Conservation (phyloP, 805 yeast genomes). For the Saccharomycopsis fodiens region DNA sequence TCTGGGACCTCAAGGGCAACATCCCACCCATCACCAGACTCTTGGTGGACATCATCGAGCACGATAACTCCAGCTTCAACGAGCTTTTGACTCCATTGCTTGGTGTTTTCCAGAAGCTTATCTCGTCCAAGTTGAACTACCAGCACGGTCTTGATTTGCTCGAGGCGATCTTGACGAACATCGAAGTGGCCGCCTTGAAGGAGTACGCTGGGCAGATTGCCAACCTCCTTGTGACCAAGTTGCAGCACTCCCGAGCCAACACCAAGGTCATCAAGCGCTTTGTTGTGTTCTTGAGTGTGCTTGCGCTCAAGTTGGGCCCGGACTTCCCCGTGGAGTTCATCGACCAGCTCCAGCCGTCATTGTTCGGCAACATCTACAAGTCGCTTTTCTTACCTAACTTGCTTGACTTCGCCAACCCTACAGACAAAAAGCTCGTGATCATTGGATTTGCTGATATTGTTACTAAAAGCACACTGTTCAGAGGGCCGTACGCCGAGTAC, state of each 20-base stretch:
- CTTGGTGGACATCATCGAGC: constrained; percentile 53
- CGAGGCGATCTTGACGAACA: constrained; percentile 53
- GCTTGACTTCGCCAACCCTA: constrained; percentile 34
- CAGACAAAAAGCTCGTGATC: constrained; percentile 46
- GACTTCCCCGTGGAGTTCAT: constrained; percentile 56
- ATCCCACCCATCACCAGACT: constrained; percentile 88
- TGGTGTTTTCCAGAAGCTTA: constrained; percentile 93
- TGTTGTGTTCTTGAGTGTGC: constrained; percentile 50
- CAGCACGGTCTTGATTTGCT: constrained; percentile 77
- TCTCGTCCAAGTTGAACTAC: constrained; percentile 80
- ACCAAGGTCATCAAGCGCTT: constrained; percentile 51
- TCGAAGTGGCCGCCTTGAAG: constrained; percentile 43
- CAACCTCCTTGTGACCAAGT: constrained; percentile 65
- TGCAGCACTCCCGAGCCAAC: constrained; percentile 66
- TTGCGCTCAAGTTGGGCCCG: constrained; percentile 40
- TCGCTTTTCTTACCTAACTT: constrained; percentile 46
- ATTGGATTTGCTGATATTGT: constrained; percentile 42
- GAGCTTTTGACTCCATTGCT: constrained; percentile 62
- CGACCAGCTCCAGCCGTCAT: constrained; percentile 63
- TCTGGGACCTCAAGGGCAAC: constrained; percentile 92
- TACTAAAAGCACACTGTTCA: constrained; percentile 25
- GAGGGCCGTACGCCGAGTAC: constrained; percentile 36
- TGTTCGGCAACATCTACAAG: constrained; percentile 43
- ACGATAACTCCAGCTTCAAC: constrained; percentile 29
- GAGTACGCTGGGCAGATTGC: constrained; percentile 66